Base-by-base conservation (phyloP, 2,329 filamentous ascomycete genomes). In the Cordyceps fumosorosea region DNA sequence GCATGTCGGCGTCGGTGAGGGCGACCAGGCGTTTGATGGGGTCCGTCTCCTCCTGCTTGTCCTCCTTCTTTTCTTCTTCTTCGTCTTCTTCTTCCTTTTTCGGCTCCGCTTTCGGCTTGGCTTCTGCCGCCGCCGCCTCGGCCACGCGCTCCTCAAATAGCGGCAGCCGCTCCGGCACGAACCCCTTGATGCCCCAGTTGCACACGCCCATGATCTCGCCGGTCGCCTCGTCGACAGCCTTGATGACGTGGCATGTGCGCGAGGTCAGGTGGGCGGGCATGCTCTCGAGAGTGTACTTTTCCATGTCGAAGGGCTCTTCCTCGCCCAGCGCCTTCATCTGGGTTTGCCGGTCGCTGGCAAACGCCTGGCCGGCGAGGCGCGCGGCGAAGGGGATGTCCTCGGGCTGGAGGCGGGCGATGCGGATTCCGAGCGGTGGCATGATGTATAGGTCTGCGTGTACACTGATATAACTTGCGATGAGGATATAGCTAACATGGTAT, bases 311-410 rank as follows among this genome's bases (percentile, higher is more conserved):
- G 3, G 72, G 67, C 26, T 66, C 64, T 51, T 66, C 63, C 54
- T 68, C 65, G 59, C 69, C 67, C 42, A 69, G 65, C 6, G 67
- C 68, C 62, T 76, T 76, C 69, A 76, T 73, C 66, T 73, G 66
- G 2, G 74, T 75, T 50, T 76, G 72, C 20, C 72, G 67, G 60
- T 76, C 75, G 11, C 62, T 62, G 29, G 66, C 63, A 45, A 76
- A 76, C 10, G 72, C 67, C 37, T 69, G 65, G 24, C 66, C 66
- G 44, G 66, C 63, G 54, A 76, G 68, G 45, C 69, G 65, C 11
- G 69, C 69, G 34, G 73, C 65, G 20, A 63, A 65, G 12, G 72
- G 67, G 32, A 74, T 67, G 61, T 76, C 74, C 14, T 66, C 62
- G 24, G 63, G 60, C 22, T 65, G 65, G 26, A 70, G 64, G n/a